phyloP scores from a whole-genome alignment of 495 filamentous ascomycete species.

The Neurospora cerealis region DNA sequence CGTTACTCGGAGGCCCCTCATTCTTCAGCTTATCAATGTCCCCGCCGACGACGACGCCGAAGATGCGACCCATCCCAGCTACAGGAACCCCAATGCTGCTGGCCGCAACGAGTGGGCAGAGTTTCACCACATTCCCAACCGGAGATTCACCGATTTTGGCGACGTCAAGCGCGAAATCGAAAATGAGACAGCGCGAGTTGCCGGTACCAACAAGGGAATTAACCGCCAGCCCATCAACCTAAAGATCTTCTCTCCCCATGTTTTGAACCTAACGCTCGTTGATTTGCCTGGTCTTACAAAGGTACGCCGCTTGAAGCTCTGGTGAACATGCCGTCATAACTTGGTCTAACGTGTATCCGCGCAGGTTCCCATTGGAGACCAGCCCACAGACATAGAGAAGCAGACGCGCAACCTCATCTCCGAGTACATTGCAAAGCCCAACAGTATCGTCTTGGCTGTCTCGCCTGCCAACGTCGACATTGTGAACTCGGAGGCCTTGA shows the following conservation, averaged over 20 bases:
- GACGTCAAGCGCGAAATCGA: constrained; percentile 96
- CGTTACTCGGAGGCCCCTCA: constrained; percentile 86
- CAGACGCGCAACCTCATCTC: constrained; percentile 94
- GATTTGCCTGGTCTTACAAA: constrained; percentile 95
- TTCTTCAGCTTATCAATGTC: constrained; percentile 96
- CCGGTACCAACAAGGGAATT: constrained; percentile 97
- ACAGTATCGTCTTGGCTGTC: constrained; percentile 94
- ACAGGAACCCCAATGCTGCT: constrained; percentile 34
- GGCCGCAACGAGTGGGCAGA: constrained; percentile 78
- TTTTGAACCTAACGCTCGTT: constrained; percentile 91
- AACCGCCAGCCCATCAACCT: constrained; percentile 96
- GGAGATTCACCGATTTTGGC: constrained; percentile 83
- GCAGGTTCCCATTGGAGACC: constrained; percentile 90
- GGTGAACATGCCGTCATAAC: constrained; percentile 1
- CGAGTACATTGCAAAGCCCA: constrained; percentile 98
- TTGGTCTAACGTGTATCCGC: constrained; percentile 2
- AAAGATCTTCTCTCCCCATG: constrained; percentile 97
- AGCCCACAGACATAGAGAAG: constrained; percentile 97
- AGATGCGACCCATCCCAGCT: constrained; percentile 45
- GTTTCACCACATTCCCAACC: constrained; percentile 86
- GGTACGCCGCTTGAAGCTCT: constrained; percentile 35
- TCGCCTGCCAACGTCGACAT: constrained; percentile 97
- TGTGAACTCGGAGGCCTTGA: constrained; percentile 96
- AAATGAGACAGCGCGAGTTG: constrained; percentile 88
- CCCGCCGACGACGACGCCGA: constrained; percentile 68